Percentiles rank a stretch among this genome's conserved stretches.
phyloP scores from a whole-genome alignment of 1,284 basidiomycete species.

The Boletus semigastroideus region DNA sequence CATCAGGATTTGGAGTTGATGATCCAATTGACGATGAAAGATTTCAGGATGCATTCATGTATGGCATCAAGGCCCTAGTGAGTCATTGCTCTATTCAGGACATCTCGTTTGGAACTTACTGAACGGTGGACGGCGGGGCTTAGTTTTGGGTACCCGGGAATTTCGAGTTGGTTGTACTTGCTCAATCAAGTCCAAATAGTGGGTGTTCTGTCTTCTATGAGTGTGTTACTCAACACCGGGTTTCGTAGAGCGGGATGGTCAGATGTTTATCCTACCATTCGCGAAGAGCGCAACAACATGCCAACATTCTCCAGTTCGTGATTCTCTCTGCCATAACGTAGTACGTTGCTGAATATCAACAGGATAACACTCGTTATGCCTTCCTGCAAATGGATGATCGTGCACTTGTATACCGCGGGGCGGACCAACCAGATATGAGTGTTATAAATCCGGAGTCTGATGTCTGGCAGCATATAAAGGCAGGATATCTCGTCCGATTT shows the following conservation, averaged over 20 bases:
- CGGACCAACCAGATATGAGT: conserved; percentile 97
- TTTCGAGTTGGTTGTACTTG: conserved; percentile 79
- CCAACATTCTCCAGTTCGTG: conserved; percentile 83
- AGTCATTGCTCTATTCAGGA: conserved; percentile 20
- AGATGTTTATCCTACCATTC: conserved; percentile 87
- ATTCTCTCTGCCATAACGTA: neutral
- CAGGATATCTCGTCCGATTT: conserved; percentile 22
- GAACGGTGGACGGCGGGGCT: neutral
- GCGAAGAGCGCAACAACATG: conserved; percentile 93
- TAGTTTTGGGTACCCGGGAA: conserved; percentile 93
- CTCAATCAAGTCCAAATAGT: conserved; percentile 51
- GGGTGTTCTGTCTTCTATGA: conserved; percentile 19
- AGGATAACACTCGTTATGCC: conserved; percentile 94
- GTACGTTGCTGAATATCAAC: conserved; percentile 9
- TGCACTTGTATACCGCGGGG: conserved; percentile 93
- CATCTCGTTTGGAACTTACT: conserved; percentile 6
- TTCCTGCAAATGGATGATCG: conserved; percentile 96
- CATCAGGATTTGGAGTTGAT: conserved; percentile 71
- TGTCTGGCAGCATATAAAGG: conserved; percentile 96
- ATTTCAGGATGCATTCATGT: conserved; percentile 86
- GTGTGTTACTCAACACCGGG: neutral
- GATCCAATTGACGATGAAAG: conserved; percentile 61
- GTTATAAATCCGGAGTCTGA: conserved; percentile 99
- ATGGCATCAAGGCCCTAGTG: conserved; percentile 68
- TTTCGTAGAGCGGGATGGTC: conserved; percentile 54